Conservation (phyloP, 768 basidiomycete genomes). For the Steccherinum ochraceum region DNA sequence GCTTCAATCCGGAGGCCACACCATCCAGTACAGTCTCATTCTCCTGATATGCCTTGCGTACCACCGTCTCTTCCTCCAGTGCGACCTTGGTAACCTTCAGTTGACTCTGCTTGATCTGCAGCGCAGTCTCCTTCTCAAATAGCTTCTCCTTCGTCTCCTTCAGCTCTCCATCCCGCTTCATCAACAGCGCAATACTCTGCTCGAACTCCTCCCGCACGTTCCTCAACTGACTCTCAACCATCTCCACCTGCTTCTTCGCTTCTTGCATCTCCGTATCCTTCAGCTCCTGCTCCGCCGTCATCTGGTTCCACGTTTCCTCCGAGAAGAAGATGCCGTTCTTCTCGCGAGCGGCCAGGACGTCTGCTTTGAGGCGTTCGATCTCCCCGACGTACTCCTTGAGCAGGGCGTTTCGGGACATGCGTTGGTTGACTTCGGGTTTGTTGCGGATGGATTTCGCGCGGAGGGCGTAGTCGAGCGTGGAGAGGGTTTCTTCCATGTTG, state of each 20-base stretch:
- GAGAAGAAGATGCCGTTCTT: constrained; percentile 96
- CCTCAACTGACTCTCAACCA: constrained; percentile 76
- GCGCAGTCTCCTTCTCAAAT: constrained; percentile 39
- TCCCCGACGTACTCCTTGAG: constrained; percentile 92
- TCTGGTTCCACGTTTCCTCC: constrained; percentile 84
- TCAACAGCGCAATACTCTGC: constrained; percentile 73
- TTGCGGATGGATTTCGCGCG: constrained; percentile 94
- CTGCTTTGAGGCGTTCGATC: constrained; percentile 88
- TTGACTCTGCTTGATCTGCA: constrained; percentile 51
- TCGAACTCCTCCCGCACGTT: constrained; percentile 87
- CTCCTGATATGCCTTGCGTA: constrained; percentile 70
- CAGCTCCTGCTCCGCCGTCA: constrained; percentile 71
- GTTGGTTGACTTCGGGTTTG: constrained; percentile 91
- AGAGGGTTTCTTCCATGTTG: constrained; percentile 95
- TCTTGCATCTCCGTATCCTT: constrained; percentile 75
- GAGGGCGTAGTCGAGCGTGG: constrained; percentile 94
- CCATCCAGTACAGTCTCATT: constrained; percentile 65
- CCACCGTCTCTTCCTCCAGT: constrained; percentile 73
- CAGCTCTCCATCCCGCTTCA: constrained; percentile 72
- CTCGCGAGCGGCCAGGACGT: constrained; percentile 85
- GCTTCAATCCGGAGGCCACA: constrained; percentile 68
- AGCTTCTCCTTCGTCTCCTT: constrained; percentile 53
- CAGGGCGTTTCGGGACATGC: constrained; percentile 87
- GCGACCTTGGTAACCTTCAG: constrained; percentile 50
- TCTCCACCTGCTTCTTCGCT: constrained; percentile 73